Base-by-base conservation (phyloP, 176 grass and related monocot species). In the Oryza rufipogon region DNA sequence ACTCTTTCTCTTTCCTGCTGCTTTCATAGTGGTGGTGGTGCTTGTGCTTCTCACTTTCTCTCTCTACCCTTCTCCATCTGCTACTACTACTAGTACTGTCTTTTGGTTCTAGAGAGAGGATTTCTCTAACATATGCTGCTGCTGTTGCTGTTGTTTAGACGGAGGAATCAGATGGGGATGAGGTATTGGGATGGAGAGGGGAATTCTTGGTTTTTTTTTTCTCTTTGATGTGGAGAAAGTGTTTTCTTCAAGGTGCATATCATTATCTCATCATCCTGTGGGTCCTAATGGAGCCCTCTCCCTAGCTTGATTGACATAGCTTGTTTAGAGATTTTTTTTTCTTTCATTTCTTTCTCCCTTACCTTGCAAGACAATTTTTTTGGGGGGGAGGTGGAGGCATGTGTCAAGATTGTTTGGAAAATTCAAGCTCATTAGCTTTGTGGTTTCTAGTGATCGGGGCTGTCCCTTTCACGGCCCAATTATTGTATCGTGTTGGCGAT, bases 261-360 rank as follows among this genome's bases (percentile, higher is more conserved):
- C 91, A 89, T 92, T 84, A 54, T 89, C 82, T 58, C 87, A 92
- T 89, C 84, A 86, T 86, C 70, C 52, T 75, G 26, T 33, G 72
- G 71, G 33, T 6, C 56, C 81, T 9, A 0, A 66, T 8, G 9
- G 6, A 19, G 17, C 49, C 26, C 36, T 38, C 36, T 67, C 20
- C 4, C 12, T 12, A 41, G 39, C 39, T 41, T 41, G 39, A 41
- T 41, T 71, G 74, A 46, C 64, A 54, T 70, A 64, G n/a, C 48
- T 58, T 26, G 26, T 26, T 26, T 68, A 64, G 14, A 36, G 58
- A 33, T 51, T 51, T 25, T 80, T 39, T 44, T 56, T 71, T 36
- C 34, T 36, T 36, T 32, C 56, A 32, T 47, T 9, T 23, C 56
- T 13, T 20, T 66, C 3, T 65, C 23, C 56, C 78, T 81, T 77